Evolutionary conservation across 2,329 filamentous ascomycete genomes (phyloP).

Genomic region (Curvularia lunata): DNA sequence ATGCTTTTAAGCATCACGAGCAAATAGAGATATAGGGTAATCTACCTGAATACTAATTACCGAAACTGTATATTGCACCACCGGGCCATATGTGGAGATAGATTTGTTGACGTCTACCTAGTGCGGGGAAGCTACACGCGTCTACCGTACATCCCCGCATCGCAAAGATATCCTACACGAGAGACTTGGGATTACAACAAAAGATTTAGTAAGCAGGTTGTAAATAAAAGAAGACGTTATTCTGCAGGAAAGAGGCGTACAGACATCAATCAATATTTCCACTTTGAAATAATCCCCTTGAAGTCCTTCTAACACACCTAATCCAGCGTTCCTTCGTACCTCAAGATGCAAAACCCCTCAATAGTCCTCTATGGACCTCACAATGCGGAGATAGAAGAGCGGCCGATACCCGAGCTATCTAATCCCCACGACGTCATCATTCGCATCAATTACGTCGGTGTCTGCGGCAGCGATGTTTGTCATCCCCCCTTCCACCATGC

Average conservation of each 20-base stretch:
- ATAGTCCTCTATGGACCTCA: constrained; percentile 52
- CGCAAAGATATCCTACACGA: neutral
- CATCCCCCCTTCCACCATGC: too few relatives aligned
- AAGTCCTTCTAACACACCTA: neutral
- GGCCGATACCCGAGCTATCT: constrained; percentile 45
- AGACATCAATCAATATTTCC: neutral
- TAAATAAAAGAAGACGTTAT: neutral
- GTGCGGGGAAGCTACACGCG: neutral
- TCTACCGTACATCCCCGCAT: neutral
- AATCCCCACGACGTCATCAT: constrained; percentile 52
- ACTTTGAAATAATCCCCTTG: neutral
- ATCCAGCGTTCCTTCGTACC: neutral
- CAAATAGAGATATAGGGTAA: neutral
- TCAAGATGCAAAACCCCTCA: constrained; percentile 50
- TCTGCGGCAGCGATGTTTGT: constrained; percentile 51
- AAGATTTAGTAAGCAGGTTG: neutral
- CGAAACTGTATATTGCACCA: neutral
- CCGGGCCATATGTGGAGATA: neutral
- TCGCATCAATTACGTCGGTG: constrained; percentile 53
- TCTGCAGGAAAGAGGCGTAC: neutral
- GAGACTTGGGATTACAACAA: neutral
- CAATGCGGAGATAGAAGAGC: constrained; percentile 49
- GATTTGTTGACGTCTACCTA: neutral
- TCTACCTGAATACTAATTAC: neutral
- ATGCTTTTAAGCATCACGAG: neutral